Conservation (phyloP, 306 rosid genomes). For the Rosa chinensis region DNA sequence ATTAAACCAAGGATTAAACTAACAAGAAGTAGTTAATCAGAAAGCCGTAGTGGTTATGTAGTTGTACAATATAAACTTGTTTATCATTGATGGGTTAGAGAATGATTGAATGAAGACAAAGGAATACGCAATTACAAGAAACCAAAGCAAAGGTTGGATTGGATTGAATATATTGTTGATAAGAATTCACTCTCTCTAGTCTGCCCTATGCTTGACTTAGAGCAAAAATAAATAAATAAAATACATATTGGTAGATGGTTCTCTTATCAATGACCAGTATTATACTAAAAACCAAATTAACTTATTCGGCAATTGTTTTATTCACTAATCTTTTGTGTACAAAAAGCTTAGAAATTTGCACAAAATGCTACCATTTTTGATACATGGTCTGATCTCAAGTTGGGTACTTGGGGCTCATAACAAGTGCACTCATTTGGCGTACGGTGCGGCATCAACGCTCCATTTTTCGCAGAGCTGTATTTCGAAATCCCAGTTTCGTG, state of each 20-base stretch:
- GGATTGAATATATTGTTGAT: slow-evolving; percentile 26
- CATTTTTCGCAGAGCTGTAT: too few species aligned
- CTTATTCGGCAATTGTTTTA: slow-evolving; percentile 4
- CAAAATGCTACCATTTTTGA: not conserved
- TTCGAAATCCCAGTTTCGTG: too few species aligned
- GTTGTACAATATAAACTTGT: slow-evolving; percentile 11
- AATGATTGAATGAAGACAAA: slow-evolving; percentile 37
- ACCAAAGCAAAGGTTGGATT: slow-evolving; percentile 8
- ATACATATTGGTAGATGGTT: not conserved
- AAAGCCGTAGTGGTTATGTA: slow-evolving; percentile 48
- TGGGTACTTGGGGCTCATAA: not conserved
- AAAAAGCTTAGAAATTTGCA: not conserved
- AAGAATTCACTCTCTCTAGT: slow-evolving; percentile 20
- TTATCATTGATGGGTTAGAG: slow-evolving; percentile 5
- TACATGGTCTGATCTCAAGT: too few species aligned
- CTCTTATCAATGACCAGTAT: not conserved
- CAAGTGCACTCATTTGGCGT: too few species aligned
- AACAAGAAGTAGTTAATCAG: slow-evolving; percentile 32
- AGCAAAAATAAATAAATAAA: not conserved
- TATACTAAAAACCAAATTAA: not conserved
- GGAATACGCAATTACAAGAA: slow-evolving; percentile 20
- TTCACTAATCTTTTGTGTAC: not conserved
- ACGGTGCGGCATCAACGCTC: too few species aligned
- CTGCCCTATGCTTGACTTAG: not conserved
- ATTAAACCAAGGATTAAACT: slow-evolving; percentile 12